These are phyloP conservation scores for Chimonanthus praecox DNA, from an alignment of 164 flowering plant species.

Conservation along the genomic window DNA sequence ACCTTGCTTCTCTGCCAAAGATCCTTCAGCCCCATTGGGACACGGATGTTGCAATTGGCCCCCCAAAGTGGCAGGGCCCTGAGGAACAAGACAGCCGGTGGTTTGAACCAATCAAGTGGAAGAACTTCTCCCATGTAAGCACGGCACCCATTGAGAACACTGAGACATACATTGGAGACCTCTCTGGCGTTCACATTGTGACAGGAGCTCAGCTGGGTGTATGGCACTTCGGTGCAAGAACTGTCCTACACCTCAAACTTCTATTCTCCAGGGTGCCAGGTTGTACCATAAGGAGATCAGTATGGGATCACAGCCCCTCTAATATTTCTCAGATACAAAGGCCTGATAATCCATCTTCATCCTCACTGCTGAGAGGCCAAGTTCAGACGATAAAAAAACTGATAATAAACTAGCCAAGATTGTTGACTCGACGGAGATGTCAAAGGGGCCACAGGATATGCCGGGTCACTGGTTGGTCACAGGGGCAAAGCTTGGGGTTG, in stretches of 20 bases:
- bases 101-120: constrained; percentile 99
- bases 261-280: constrained; percentile 96
- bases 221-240: constrained; percentile 94
- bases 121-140: constrained; percentile 97
- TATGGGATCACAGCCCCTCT: constrained; percentile 91
- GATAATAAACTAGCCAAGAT: constrained; percentile 67
- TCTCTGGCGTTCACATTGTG: constrained; percentile 90
- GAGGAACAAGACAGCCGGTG: constrained; percentile 99
- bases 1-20: constrained; percentile 85
- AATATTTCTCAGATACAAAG: constrained; percentile 18
- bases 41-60: constrained; percentile 82
- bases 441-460: constrained; percentile 87
- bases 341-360: constrained; percentile 38
- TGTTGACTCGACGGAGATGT: constrained; percentile 79
- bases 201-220: constrained; percentile 98
- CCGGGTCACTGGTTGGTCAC: constrained; percentile 99
- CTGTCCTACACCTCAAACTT: constrained; percentile 88
- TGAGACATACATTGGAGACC: constrained; percentile 88
- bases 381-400: constrained; percentile 44
- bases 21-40: constrained; percentile 96
- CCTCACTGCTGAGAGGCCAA: constrained; percentile 24
- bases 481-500: constrained; percentile 95
- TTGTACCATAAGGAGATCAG: constrained; percentile 89
- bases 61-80: constrained; percentile 95
- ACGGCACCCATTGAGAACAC: constrained; percentile 90